Percentiles rank a stretch among this genome's conserved stretches.
phyloP scores from a whole-genome alignment of 371 early-diverging fungal genomes.

The Apophysomyces trapeziformis region DNA sequence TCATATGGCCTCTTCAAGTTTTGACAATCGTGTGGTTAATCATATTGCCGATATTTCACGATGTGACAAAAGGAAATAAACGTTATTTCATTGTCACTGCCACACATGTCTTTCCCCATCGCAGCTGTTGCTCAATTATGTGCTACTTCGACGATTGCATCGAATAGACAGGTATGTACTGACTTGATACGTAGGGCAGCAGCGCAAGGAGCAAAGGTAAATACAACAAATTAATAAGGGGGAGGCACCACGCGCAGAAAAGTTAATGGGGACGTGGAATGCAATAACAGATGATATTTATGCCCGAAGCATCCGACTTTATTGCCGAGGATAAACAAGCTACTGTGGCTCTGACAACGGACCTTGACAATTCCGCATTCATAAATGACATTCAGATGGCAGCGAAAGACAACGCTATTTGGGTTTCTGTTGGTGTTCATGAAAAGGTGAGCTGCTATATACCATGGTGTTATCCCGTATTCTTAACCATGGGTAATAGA shows the following conservation, averaged over 20 bases:
- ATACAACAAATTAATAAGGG: too few species aligned
- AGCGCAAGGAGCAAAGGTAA: constrained; percentile 60
- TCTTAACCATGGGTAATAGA: not conserved
- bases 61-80: too few species aligned
- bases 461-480: not conserved
- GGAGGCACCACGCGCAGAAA: not conserved
- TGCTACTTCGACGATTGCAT: constrained; percentile 52
- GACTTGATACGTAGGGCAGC: constrained; percentile 63
- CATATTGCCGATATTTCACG: not conserved
- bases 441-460: constrained; percentile 47
- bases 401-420: constrained; percentile 63
- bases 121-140: constrained; percentile 73
- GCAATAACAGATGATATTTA: constrained; percentile 67
- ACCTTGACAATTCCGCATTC: constrained; percentile 53
- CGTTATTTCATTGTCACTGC: not conserved
- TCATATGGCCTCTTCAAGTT: too few species aligned
- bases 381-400: constrained; percentile 57
- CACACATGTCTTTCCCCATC: not conserved
- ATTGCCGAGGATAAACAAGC: constrained; percentile 61
- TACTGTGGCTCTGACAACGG: constrained; percentile 52
- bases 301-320: constrained; percentile 88
- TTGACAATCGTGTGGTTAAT: not conserved
- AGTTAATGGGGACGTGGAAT: not conserved
- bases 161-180: constrained; percentile 58
- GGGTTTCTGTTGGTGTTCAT: constrained; percentile 83